A percentile compares a stretch with the other conserved stretches of the same genome.
Evolutionary conservation across 2,329 filamentous ascomycete genomes (phyloP).

Genomic region (Neopestalotiopsis rosae): DNA sequence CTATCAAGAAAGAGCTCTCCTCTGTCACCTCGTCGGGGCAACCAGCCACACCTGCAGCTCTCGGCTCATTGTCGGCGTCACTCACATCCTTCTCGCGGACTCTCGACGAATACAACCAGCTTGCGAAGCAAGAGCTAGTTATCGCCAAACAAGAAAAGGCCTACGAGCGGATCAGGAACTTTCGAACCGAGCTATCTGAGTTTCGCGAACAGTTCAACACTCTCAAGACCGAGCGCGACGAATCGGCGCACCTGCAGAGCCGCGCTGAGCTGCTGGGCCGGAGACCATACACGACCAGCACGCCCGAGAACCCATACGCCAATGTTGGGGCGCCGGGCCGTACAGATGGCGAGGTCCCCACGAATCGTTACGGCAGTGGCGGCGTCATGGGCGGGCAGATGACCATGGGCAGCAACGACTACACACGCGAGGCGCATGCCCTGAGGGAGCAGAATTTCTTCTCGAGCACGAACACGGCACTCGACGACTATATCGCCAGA

Average conservation of each 20-base stretch:
- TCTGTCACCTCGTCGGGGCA: slow-evolving; percentile 63
- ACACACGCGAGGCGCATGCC: slow-evolving; percentile 78
- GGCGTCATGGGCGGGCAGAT: slow-evolving; percentile 40
- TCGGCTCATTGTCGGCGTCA: slow-evolving; percentile 75
- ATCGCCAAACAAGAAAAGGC: slow-evolving; percentile 92
- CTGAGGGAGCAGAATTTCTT: slow-evolving; percentile 92
- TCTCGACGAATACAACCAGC: slow-evolving; percentile 86
- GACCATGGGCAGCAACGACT: slow-evolving; percentile 62
- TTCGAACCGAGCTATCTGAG: slow-evolving; percentile 80
- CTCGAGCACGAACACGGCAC: slow-evolving; percentile 76
- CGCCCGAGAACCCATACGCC: slow-evolving; percentile 92
- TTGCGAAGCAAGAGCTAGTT: slow-evolving; percentile 88
- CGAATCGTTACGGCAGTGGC: slow-evolving; percentile 46
- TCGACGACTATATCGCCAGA: slow-evolving; percentile 93
- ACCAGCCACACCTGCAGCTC: slow-evolving; percentile 58
- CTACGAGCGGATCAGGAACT: slow-evolving; percentile 81
- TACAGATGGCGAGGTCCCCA: slow-evolving; percentile 42
- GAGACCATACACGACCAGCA: slow-evolving; percentile 77
- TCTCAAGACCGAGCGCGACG: slow-evolving; percentile 79
- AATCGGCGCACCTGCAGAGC: slow-evolving; percentile 69
- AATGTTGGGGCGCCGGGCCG: slow-evolving; percentile 48
- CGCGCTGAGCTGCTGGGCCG: slow-evolving; percentile 84
- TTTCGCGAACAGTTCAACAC: slow-evolving; percentile 80
- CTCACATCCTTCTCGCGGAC: slow-evolving; percentile 79
- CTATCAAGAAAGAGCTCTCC: slow-evolving; percentile 79